Base-by-base conservation (phyloP, 1,284 basidiomycete genomes). In the Cutaneotrichosporon daszewskae region DNA sequence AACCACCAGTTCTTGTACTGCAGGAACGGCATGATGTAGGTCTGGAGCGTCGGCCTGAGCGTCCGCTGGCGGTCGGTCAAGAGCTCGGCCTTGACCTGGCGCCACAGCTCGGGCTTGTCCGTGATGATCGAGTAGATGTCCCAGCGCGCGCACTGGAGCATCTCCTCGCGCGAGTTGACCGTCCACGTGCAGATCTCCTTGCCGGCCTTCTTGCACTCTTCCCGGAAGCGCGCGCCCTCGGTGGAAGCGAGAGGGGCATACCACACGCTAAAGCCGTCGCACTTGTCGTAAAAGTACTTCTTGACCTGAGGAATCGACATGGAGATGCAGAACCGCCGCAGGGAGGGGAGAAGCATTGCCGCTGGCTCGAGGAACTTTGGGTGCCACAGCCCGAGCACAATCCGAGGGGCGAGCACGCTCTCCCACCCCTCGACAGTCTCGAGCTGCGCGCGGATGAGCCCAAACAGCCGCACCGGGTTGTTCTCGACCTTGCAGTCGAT, bases 71-170 rank as follows among this genome's bases (percentile, higher is more conserved):
- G 42, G 44, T 67, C 53, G 3, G 48, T 38, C 23, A 49, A 45
- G 33, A 68, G 58, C 54, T 66, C 55, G 14, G 37, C 28, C 49
- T 57, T 58, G 43, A 72, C 46, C 29, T 54, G 46, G 32, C 64
- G 52, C 62, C 66, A 69, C 10, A 60, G 40, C 25, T 55, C 65
- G 11, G 68, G 68, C 43, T 73, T 72, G 59, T 98, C 94, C 5
- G 90, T 94, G 52, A 98, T 78, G 55, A 98, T 86, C 10, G 82
- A 89, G 60, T 85, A 80, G 17, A 88, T 85, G 49, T 81, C 87
- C 94, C 91, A 96, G 54, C 89, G 76, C 16, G 85, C 84, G 49
- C 88, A 89, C 79, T 96, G 87, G 74, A 94, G 85, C 92, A 98
- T 96, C 66, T 94, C 84, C 48, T 82, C 80, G 10, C 82, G 80